Evolutionary conservation across 306 rosid species (phyloP), one percentile per base, ranked within the genome.

Genomic region (Prosopis cineraria): DNA sequence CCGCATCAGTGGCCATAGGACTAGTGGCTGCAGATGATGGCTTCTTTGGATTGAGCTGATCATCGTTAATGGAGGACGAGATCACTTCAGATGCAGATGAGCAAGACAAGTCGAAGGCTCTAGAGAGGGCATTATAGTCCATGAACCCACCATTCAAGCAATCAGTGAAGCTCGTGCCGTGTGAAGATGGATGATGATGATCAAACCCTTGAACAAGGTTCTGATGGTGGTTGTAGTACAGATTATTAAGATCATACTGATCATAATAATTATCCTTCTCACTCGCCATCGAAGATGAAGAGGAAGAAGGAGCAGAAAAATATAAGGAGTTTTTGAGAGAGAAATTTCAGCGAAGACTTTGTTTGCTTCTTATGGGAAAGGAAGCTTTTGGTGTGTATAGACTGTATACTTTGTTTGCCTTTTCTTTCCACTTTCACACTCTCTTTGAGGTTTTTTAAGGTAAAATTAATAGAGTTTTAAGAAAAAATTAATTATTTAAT

Each of bases 61-160:
- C 58, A 22, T 83, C 85, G 56, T 86, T 85, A 62, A 87, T 78
- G 50, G 88, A 80, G 13, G 93, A 78, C 3, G 93, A 88, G 69
- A 88, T 73, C 33, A 89, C 87, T 83, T 89, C 90, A 67, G 97
- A 82, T 3, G 70, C 70, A 37, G 97, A 87, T 5, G 97, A 90
- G 53, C 97, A 92, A 41, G 98, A 85, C 87, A 92, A 62, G 83
- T 91, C 97, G 70, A 95, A 95, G 75, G 96, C 98, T 81, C 66
- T 87, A 0, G 98, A 91, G 70, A 91, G 91, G 31, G 84, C 81
- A 82, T 85, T 88, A 76, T 91, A 95, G 62, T 92, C 97, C 90
- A 92, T 73, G 41, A 96, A 85, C 47, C 88, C 91, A 29, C 88
- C 91, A 43, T 89, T 91, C 31, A 92, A 84, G 74, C 81, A 89